Evolutionary conservation across 202 grass and related monocot genomes (phyloP), one percentile per base, ranked within the genome.

Genomic region (Miscanthus sacchariflorus): DNA sequence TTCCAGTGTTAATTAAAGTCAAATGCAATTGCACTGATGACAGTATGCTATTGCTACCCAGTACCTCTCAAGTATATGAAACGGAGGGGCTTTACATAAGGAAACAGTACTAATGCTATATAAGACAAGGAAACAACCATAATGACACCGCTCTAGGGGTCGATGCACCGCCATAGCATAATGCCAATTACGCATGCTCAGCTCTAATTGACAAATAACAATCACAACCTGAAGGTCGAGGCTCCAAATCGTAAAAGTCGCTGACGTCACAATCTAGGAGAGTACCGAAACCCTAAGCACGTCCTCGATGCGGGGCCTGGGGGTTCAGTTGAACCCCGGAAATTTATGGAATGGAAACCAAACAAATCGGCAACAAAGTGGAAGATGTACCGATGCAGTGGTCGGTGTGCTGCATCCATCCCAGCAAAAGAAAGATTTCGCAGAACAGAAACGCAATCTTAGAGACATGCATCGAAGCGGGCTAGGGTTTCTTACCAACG

Each of bases 401-500:
- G 12, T 56, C 2, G 17, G 0, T 11, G 6, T 71, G 5, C 1
- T 17, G 35, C 12, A 40, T 27, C 68, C 5, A 12, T 39, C 19
- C 33, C 19, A 72, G 21, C 21, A 25, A 83, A 9, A 11, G 9
- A 58, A 36, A 38, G 7, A 71, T 59, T 50, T 50, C 14, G 48
- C 14, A 50, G 48, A 50, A 50, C 48, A 50, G 48, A 50, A 50
- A 50, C 13, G 33, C n/a, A 61, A 83, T 44, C 49, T 59, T 7
- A 43, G 21, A 72, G 69, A 12, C 19, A 56, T 42, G 4, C 36
- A 33, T 74, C 14, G 36, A 63, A 14, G 14, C 35, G 9, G 70
- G n/a, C 0, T 83, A 74, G 52, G 70, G 69, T 83, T 81, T 74
- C 81, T 83, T 83, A 83, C 70, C 70, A 21, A 28, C 14, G 23